Evolutionary conservation across 1,139 yeast genomes (phyloP), one percentile per base, ranked within the genome.

Genomic region (Kazachstania sp.): DNA sequence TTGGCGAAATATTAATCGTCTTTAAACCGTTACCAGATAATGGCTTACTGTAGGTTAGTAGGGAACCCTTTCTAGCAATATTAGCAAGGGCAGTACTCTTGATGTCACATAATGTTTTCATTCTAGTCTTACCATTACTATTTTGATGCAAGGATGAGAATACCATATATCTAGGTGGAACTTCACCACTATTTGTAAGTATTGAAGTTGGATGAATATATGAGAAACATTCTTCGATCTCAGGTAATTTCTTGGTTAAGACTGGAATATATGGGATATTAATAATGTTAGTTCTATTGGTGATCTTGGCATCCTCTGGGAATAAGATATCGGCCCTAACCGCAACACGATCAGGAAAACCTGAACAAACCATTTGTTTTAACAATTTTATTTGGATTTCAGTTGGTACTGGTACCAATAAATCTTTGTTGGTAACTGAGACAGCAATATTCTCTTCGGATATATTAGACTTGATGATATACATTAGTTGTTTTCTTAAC

Each of bases 361-460:
- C 98, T 0, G 97, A 83, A 2, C 96, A 79, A 11, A 92, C 72
- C 81, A 94, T 90, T 65, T 94, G 98, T 60, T 88, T 90, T 54
- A 94, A 69, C 1, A 95, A 84, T 46, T 79, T 75, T 11, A 87
- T 63, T 68, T 94, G 98, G n/a, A 68, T 64, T 43, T 77, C 74
- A 9, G 74, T 66, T 0, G 98, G 98, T 9, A 86, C 79, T 0
- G 74, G 77, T 29, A 87, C 69, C 58, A 80, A 83, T 53, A 78
- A 56, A 8, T 80, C 78, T 20, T 71, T 65, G n/a, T 70, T 73
- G 7, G 69, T 66, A 1, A 73, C 68, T 3, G 71, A 67, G 0
- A 73, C 71, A 0, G 86, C 84, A 50, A 74, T 78, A 46, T 71
- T 73, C 57, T 75, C 94, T 57, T 73, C 77, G 49, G 71, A 72